Evolutionary conservation across 805 yeast genomes (phyloP).

Genomic region (Candida tammaniensis): DNA sequence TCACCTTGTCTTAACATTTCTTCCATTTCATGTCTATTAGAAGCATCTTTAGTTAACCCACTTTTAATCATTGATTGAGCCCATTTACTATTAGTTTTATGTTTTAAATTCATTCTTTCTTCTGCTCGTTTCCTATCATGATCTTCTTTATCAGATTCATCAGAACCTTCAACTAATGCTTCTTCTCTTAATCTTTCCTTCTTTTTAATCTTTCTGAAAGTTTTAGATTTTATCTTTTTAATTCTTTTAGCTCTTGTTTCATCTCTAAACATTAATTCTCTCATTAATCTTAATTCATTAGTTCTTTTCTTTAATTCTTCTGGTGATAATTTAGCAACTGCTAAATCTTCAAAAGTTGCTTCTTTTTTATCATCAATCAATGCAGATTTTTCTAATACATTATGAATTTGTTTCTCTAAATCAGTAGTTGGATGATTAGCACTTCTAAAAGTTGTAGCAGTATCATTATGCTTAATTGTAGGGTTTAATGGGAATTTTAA

Average conservation of each 20-base stretch:
- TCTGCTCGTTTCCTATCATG: conserved; percentile 75
- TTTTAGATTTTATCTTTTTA: conserved; percentile 92
- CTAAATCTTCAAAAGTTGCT: conserved; percentile 84
- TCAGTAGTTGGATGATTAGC: conserved; percentile 49
- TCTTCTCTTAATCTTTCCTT: conserved; percentile 72
- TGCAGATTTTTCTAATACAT: conserved; percentile 61
- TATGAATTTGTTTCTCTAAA: conserved; percentile 64
- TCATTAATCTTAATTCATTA: conserved; percentile 81
- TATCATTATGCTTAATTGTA: conserved; percentile 41
- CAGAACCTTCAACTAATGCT: conserved; percentile 62
- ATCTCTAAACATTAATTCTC: conserved; percentile 95
- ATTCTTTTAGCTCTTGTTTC: conserved; percentile 87
- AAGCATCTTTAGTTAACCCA: conserved; percentile 85
- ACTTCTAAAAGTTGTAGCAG: conserved; percentile 51
- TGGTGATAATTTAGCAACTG: conserved; percentile 73
- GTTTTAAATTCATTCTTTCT: conserved; percentile 90
- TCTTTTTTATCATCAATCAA: conserved; percentile 70
- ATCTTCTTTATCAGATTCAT: conserved; percentile 53
- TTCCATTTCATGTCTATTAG: conserved; percentile 84
- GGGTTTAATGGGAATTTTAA: conserved; percentile 69
- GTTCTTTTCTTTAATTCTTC: conserved; percentile 79
- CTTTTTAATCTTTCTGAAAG: conserved; percentile 81
- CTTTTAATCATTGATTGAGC: conserved; percentile 85
- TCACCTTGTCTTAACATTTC: conserved; percentile 92
- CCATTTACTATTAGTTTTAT: conserved; percentile 86